Percentiles rank a stretch among this genome's conserved stretches.
These are phyloP conservation scores for Candida peoriensis DNA, from an alignment of 805 yeast species.

Conservation along the genomic window DNA sequence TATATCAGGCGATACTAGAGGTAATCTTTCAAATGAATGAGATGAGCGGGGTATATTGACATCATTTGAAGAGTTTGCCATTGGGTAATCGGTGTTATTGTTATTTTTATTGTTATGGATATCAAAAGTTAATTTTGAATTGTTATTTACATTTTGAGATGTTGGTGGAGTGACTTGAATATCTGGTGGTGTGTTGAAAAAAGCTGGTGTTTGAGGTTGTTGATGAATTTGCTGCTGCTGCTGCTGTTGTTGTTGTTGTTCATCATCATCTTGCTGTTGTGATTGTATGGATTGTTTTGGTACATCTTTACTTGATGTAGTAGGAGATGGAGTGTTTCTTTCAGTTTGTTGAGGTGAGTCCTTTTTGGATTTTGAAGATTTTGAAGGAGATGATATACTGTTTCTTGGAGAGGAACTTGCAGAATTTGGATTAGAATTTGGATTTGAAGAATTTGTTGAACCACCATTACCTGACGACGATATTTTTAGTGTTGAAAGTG, in stretches of 20 bases:
- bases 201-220: background rate
- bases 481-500: background rate
- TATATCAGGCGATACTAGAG: slow-evolving; percentile 62
- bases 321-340: slow-evolving; percentile 10
- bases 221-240: slow-evolving; percentile 6
- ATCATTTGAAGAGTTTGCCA: slow-evolving; percentile 10
- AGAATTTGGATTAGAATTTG: slow-evolving; percentile 4
- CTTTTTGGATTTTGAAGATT: too few relatives aligned
- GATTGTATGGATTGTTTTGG: too few relatives aligned
- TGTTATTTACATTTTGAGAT: too few relatives aligned
- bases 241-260: slow-evolving; percentile 1
- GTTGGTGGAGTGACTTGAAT: background rate
- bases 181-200: slow-evolving; percentile 2
- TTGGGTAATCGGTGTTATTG: slow-evolving; percentile 4
- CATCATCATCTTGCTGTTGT: slow-evolving; percentile 5
- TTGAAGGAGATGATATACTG: slow-evolving; percentile 11
- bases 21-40: slow-evolving; percentile 51
- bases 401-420: slow-evolving; percentile 21
- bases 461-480: slow-evolving; percentile 7
- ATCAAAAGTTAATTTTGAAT: background rate
- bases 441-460: slow-evolving; percentile 4
- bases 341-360: slow-evolving; percentile 4
- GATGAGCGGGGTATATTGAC: slow-evolving; percentile 36
- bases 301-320: slow-evolving; percentile 13
- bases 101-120: too few relatives aligned